phyloP scores from a whole-genome alignment of 2,329 filamentous ascomycete genomes.

The Aspergillus pseudoglaucus region DNA sequence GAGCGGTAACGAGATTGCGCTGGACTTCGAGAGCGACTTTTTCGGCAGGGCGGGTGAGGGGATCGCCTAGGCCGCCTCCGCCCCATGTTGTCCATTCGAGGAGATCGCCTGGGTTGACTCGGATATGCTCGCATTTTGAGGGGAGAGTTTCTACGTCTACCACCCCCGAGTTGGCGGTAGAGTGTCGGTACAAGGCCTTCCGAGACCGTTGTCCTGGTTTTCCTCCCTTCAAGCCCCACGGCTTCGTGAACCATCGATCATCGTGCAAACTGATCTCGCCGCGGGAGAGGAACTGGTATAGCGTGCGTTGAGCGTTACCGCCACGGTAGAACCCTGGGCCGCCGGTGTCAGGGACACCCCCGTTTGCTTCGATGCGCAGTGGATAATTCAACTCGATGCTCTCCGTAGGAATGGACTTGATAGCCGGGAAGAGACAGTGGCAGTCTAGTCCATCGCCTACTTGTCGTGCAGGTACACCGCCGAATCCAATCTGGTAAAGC shows the following conservation, averaged over 20 bases:
- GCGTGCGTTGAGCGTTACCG: slow-evolving; percentile 44
- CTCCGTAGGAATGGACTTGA: slow-evolving; percentile 47
- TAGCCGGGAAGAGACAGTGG: slow-evolving; percentile 46
- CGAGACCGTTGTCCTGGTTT: slow-evolving; percentile 39
- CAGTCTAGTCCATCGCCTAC: slow-evolving; percentile 46
- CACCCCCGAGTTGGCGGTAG: slow-evolving; percentile 17
- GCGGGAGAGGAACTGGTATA: slow-evolving; percentile 41
- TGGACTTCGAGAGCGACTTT: slow-evolving; percentile 44
- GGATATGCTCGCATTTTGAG: slow-evolving; percentile 45
- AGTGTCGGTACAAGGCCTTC: slow-evolving; percentile 38
- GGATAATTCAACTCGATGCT: slow-evolving; percentile 45
- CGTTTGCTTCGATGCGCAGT: slow-evolving; percentile 44
- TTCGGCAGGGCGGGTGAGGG: slow-evolving; percentile 37
- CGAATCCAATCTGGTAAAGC: slow-evolving; percentile 47
- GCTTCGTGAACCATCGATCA: slow-evolving; percentile 45
- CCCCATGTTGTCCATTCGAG: slow-evolving; percentile 48
- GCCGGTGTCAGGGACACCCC: slow-evolving; percentile 44
- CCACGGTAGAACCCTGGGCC: slow-evolving; percentile 44
- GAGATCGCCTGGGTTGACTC: slow-evolving; percentile 41
- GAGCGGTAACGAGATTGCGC: slow-evolving; percentile 38
- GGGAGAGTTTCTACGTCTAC: slow-evolving; percentile 26
- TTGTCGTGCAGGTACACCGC: slow-evolving; percentile 43
- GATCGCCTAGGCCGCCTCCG: slow-evolving; percentile 44
- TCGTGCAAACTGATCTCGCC: slow-evolving; percentile 46
- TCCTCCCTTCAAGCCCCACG: slow-evolving; percentile 45